Evolutionary conservation across 176 grass and related monocot genomes (phyloP).

Genomic region (Zea mays): DNA sequence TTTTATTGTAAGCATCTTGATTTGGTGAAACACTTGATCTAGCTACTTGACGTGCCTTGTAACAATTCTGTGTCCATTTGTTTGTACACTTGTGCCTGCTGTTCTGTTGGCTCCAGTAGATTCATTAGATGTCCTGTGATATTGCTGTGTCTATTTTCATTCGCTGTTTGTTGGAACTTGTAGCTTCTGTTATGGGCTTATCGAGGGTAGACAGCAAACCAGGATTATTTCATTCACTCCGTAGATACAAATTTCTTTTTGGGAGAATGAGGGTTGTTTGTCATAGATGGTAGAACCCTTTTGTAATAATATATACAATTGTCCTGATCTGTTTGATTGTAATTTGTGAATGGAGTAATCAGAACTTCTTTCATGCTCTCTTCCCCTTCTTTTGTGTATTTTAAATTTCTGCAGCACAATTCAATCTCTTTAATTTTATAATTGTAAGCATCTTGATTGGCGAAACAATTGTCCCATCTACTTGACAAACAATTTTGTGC

Average conservation of each 20-base stretch:
- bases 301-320: not conserved
- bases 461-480: constrained; percentile 1
- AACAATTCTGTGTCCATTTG: not conserved
- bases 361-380: not conserved
- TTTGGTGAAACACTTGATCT: not conserved
- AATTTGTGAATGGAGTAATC: not conserved
- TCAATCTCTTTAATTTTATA: not conserved
- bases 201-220: not conserved
- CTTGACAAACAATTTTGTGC: not conserved
- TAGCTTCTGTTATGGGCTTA: not conserved
- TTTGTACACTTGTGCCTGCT: not conserved
- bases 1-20: not conserved
- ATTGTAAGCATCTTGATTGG: not conserved
- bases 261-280: not conserved
- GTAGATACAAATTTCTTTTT: not conserved
- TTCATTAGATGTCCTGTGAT: not conserved
- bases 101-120: not conserved
- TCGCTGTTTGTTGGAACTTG: not conserved
- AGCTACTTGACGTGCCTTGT: not conserved
- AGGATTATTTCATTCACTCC: not conserved
- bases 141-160: not conserved
- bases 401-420: not conserved
- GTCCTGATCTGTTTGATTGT: not conserved
- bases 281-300: not conserved
- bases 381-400: not conserved